These are phyloP conservation scores for Microbotryomycetes sp. DNA, from an alignment of 1,284 basidiomycete species.

Conservation along the genomic window DNA sequence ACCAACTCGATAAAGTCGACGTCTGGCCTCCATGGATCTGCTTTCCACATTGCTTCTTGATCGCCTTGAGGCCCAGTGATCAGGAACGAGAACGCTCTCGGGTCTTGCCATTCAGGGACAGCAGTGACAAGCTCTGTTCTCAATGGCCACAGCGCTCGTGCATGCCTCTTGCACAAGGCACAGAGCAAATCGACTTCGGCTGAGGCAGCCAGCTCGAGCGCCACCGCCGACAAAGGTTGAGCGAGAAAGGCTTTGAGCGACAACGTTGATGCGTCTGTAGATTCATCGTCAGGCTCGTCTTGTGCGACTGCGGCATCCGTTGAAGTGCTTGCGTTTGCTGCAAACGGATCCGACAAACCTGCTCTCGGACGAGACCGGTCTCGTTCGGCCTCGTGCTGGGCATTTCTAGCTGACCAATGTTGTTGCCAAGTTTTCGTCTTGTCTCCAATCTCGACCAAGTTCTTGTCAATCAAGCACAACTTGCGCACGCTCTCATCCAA, in stretches of 20 bases:
- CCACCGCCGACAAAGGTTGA: constrained; percentile 54
- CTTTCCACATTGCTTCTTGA: constrained; percentile 56
- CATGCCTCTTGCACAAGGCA: constrained; percentile 56
- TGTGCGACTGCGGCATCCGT: not conserved
- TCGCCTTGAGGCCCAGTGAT: constrained; percentile 57
- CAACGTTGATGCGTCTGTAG: constrained; percentile 46
- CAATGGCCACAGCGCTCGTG: constrained; percentile 56
- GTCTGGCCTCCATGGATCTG: constrained; percentile 34
- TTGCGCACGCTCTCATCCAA: not conserved
- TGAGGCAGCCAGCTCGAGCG: constrained; percentile 59
- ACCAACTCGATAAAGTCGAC: constrained; percentile 18
- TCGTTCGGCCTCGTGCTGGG: not conserved
- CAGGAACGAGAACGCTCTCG: constrained; percentile 56
- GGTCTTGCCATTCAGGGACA: constrained; percentile 65
- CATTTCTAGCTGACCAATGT: constrained; percentile 11
- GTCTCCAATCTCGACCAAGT: constrained; percentile 26
- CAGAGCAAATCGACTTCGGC: constrained; percentile 56
- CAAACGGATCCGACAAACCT: not conserved
- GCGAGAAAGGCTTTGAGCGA: constrained; percentile 60
- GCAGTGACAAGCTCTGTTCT: constrained; percentile 63
- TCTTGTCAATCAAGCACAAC: constrained; percentile 3
- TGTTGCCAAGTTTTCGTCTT: constrained; percentile 23
- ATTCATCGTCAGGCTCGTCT: not conserved
- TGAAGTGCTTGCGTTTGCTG: not conserved
- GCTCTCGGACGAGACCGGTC: not conserved